Base-by-base conservation (phyloP, 2,329 filamentous ascomycete species). In the Stagonosporopsis chrysanthemi region DNA sequence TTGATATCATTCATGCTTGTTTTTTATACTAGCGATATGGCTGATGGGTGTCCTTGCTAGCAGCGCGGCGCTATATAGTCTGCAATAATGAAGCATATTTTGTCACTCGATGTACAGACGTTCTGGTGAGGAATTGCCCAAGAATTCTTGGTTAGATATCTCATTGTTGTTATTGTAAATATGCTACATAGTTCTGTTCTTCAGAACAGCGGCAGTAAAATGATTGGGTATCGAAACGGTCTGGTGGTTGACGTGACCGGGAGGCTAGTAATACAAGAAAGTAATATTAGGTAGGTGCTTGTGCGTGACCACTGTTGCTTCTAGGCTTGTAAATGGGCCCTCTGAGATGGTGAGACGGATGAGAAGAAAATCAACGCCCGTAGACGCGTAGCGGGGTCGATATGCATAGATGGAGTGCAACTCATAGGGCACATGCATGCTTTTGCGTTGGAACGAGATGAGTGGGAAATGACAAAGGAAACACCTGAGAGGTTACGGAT, bases 201-300 rank as follows among this genome's bases (percentile, higher is more conserved):
- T 19, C 33, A 8, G 35, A 35, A 36, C 15, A 6, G 35, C 38
- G 17, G 43, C 23, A 48, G 39, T 19, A 9, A 38, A 44, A 45
- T 14, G 29, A 19, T 14, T 56, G 54, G 54, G 54, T 57, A 52
- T 57, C 42, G 15, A 47, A 42, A 47, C 19, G 23, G 42, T 15
- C 45, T 14, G 19, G 11, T 12, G 6, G n/a, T 33, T 33, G 15
- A 15, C 23, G 19, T 7, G 15, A 31, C 23, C 19, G 15, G 28
- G 3, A 24, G 17, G 42, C 24, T 39, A 39, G 23, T 1, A 44
- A 46, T 52, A 48, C 12, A 42, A 17, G 33, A 23, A 39, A 29
- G 39, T 40, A 28, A 29, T 29, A 42, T n/a, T 17, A 33, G 14
- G 12, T 45, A 22, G 14, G 52, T 43, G 22, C 47, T 44, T n/a